Evolutionary conservation across 78 protist species (phyloP), one percentile per base, ranked within the genome.

Genomic region (Dictyostelium intermedium): DNA sequence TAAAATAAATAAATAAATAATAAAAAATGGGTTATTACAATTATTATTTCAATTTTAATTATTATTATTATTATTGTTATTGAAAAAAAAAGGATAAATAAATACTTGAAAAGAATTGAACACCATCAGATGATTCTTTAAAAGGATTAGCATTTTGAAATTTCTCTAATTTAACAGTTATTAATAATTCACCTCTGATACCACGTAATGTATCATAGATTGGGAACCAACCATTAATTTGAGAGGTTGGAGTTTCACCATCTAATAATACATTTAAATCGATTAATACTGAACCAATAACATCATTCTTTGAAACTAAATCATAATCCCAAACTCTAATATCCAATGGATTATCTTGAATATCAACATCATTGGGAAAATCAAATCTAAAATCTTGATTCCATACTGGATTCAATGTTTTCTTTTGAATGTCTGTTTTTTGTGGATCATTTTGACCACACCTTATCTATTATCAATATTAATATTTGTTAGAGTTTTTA

Each of bases 311-410:
- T 18, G 97, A 83, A 18, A 98, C 84, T 8, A 50, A 37, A 86
- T 98, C 99, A 70, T 98, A 93, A 84, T 98, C 99, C 92, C 92
- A 98, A 16, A 98, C 98, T 73, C 93, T 94, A 16, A 98, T 73
- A 34, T 97, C 98, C 11, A 97, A 72, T 39, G 98, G 97, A 43
- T 96, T 96, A 66, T 98, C 98, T 78, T 98, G 99, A 27, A 97
- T 27, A 5, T 79, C 91, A 45, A 73, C 91, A 63, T 97, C 98
- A 60, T 98, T 93, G 2, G 96, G 76, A 18, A 97, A 91, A 5
- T 98, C 98, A 7, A 98, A 91, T 5, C 97, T 82, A 45, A 95
- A 95, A 37, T 96, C 96, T 45, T 87, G 87, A 73, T 98, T 91
- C 98, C 98, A 98, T 34, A 63, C 61, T 18, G 99, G 99, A 81